A percentile compares a stretch with the other conserved stretches of the same genome.
Evolutionary conservation across 768 basidiomycete genomes (phyloP).

Genomic region (Mycena rosella): DNA sequence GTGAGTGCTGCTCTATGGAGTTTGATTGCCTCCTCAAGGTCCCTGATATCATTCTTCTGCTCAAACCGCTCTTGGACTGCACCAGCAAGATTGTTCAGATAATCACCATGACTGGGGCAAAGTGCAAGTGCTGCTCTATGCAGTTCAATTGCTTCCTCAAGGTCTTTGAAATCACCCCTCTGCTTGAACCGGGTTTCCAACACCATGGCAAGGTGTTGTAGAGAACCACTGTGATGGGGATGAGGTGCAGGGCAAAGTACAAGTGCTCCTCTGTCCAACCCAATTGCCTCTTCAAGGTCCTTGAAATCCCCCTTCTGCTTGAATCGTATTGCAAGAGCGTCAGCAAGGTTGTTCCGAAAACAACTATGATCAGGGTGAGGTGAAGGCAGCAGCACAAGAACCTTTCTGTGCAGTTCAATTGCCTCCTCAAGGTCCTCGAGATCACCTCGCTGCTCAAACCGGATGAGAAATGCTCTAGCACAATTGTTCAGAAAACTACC

Average conservation of each 20-base stretch:
- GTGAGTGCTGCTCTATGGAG: neutral
- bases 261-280: neutral
- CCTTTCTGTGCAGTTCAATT: slow-evolving; percentile 14
- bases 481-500: no score
- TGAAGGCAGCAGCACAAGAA: no score
- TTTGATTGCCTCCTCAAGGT: neutral
- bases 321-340: slow-evolving; percentile 36
- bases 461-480: no score
- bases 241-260: neutral
- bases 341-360: slow-evolving; percentile 34
- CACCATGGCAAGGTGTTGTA: neutral
- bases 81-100: no score
- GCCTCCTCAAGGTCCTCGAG: slow-evolving; percentile 20
- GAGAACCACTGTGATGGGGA: neutral
- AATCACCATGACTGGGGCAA: slow-evolving; percentile 2
- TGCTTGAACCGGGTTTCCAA: slow-evolving; percentile 35
- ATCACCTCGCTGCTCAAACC: no score
- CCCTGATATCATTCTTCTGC: no score
- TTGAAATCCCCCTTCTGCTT: neutral
- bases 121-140: slow-evolving; percentile 23
- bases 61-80: no score
- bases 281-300: neutral
- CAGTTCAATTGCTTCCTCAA: slow-evolving; percentile 37
- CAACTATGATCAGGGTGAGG: neutral
- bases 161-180: slow-evolving; percentile 32